Conservation (phyloP, 2,329 filamentous ascomycete genomes). For the Tolypocladium pustulatum region DNA sequence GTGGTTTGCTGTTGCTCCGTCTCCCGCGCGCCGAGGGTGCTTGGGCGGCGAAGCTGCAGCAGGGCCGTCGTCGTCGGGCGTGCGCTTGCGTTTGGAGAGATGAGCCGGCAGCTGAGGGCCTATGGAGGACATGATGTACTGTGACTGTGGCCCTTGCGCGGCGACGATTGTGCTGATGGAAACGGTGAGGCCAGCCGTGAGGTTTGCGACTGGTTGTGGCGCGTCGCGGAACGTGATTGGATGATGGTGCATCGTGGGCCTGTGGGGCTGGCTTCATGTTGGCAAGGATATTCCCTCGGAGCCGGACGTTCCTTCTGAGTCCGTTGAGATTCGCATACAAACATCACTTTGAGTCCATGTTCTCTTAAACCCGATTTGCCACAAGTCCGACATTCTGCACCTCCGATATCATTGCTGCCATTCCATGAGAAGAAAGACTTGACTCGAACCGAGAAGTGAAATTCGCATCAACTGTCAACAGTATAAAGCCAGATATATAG, state of each 20-base stretch:
- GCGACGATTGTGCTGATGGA: not conserved
- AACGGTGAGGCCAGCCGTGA: not conserved
- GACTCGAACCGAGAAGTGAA: no score
- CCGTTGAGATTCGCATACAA: no score
- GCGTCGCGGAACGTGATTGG: not conserved
- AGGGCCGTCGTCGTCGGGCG: slow-evolving; percentile 26
- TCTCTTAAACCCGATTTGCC: no score
- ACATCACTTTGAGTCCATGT: not conserved
- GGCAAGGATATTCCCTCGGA: not conserved
- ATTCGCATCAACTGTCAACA: no score
- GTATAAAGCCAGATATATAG: no score
- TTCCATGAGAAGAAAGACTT: no score
- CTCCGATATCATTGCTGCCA: no score
- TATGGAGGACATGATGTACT: slow-evolving; percentile 50
- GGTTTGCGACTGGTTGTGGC: not conserved
- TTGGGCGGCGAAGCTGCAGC: slow-evolving; percentile 24
- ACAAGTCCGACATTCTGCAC: no score
- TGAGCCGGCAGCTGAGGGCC: slow-evolving; percentile 62
- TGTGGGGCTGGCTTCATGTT: not conserved
- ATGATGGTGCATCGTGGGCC: not conserved
- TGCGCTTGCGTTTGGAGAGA: slow-evolving; percentile 52
- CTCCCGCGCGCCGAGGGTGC: slow-evolving; percentile 15
- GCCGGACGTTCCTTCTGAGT: no score
- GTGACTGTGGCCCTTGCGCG: not conserved
- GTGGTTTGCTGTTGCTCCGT: slow-evolving; percentile 25